phyloP scores from a whole-genome alignment of 2,329 filamentous ascomycete genomes.

The Sarocladium brachiariae region DNA sequence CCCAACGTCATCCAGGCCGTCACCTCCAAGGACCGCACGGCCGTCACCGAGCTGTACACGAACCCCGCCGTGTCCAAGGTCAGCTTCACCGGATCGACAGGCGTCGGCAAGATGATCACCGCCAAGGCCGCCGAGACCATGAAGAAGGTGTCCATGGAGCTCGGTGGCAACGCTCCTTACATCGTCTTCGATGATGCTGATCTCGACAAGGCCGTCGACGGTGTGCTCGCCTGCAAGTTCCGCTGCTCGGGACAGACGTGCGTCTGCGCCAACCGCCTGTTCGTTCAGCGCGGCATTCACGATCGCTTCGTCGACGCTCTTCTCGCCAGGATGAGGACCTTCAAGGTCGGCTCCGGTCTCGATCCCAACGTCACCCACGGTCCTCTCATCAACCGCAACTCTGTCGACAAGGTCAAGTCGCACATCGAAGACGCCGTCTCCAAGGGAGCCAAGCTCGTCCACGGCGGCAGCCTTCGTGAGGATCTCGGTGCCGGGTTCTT shows the following conservation, averaged over 20 bases:
- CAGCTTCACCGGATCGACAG: conserved; percentile 62
- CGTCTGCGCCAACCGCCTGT: conserved; percentile 41
- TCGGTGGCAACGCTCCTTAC: conserved; percentile 62
- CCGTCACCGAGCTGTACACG: conserved; percentile 23
- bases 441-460: conserved; percentile 51
- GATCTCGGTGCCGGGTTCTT: conserved; percentile 52
- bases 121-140: conserved; percentile 52
- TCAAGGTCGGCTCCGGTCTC: conserved; percentile 22
- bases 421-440: conserved; percentile 61
- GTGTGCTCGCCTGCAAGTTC: conserved; percentile 39
- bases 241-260: conserved; percentile 55
- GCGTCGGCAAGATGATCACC: conserved; percentile 56
- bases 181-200: conserved; percentile 63
- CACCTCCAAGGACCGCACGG: conserved; percentile 21
- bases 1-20: conserved; percentile 21
- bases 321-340: conserved; percentile 21
- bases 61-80: conserved; percentile 41
- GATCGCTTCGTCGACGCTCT: conserved; percentile 23
- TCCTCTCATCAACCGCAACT: conserved; percentile 56
- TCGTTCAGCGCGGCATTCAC: conserved; percentile 26
- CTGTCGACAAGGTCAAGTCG: conserved; percentile 52
- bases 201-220: conserved; percentile 50
- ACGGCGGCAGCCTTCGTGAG: conserved; percentile 58
- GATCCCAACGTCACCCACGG: conserved; percentile 21
- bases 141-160: conserved; percentile 62